phyloP scores from a whole-genome alignment of 169 alveolate species.

The Eimeria acervulina region DNA sequence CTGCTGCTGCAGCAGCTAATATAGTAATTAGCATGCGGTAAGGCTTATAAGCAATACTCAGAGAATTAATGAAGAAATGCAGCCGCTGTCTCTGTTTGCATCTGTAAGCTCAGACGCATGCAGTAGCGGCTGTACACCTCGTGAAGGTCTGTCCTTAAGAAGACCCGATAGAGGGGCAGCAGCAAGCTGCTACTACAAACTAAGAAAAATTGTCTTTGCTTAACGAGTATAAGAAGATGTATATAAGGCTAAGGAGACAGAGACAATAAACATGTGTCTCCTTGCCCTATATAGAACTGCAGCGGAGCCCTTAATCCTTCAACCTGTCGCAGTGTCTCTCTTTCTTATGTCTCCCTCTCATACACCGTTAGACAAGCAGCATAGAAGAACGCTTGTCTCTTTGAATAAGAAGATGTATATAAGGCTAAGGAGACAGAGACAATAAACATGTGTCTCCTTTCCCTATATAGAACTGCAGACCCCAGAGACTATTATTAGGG shows the following conservation, averaged over 20 bases:
- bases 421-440: not conserved
- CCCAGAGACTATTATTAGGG: too few relatives aligned
- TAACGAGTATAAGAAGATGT: not conserved
- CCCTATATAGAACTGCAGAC: not conserved
- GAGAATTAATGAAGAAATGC: not conserved
- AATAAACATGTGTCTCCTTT: not conserved
- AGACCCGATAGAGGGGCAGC: not conserved
- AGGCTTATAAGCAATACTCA: not conserved
- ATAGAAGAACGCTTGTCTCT: not conserved
- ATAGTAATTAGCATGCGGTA: too few relatives aligned
- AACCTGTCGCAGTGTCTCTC: not conserved
- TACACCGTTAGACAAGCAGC: not conserved
- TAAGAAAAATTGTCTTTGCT: not conserved
- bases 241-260: not conserved
- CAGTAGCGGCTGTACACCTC: not conserved
- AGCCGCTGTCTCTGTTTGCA: conserved; percentile 7
- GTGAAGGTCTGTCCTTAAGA: not conserved
- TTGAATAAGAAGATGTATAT: not conserved
- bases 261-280: not conserved
- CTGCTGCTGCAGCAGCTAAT: too few relatives aligned
- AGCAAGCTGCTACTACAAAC: not conserved
- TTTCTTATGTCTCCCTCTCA: not conserved
- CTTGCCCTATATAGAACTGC: not conserved
- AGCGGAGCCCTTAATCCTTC: not conserved
- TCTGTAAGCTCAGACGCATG: not conserved